Base-by-base conservation (phyloP, 202 grass and related monocot species). In the Carex arenaria region DNA sequence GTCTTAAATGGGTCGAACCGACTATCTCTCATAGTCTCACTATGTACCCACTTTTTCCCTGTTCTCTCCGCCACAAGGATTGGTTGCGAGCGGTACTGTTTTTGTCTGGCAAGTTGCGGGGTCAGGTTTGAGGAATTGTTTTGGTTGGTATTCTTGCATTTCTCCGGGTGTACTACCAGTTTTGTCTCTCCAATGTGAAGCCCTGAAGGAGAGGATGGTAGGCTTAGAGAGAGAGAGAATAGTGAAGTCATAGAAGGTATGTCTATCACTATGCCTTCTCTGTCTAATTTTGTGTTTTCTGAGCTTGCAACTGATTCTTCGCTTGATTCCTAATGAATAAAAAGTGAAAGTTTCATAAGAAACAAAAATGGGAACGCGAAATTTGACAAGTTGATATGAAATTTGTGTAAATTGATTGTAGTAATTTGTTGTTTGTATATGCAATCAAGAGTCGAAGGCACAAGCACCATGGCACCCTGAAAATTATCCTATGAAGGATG, bases 1-100 rank as follows among this genome's bases (percentile, higher is more conserved):
- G 94, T 97, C 87, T 97, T 94, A 83, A 97, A 97, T 3, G 81
- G 70, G 79, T 97, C 94, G 42, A 94, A 97, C 15, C 87, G 71
- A 61, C 82, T 87, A 81, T 97, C 92, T 82, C 94, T 87, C 7
- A 72, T 30, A 83, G 72, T 71, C 60, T 89, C 72, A 34, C 61
- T 54, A 26, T 84, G 81, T 18, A 53, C 85, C 22, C 85, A 5
- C 49, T 32, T 83, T 68, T 10, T 14, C 0, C 85, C 87, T 51
- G 31, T 12, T 32, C 66, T 63, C 15, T 77, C 40, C 52, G 22
- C 7, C 6, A 79, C 30, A 7, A 90, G 86, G 57, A 87, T 90
- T 13, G 90, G 90, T 85, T 91, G 90, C 61, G 90, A 90, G 62
- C 87, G 86, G 80, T 88, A 90, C 84, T 86, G 59, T 71, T 86